Evolutionary conservation across 257 asterid genomes (phyloP).

Genomic region (Penstemon eatonii): DNA sequence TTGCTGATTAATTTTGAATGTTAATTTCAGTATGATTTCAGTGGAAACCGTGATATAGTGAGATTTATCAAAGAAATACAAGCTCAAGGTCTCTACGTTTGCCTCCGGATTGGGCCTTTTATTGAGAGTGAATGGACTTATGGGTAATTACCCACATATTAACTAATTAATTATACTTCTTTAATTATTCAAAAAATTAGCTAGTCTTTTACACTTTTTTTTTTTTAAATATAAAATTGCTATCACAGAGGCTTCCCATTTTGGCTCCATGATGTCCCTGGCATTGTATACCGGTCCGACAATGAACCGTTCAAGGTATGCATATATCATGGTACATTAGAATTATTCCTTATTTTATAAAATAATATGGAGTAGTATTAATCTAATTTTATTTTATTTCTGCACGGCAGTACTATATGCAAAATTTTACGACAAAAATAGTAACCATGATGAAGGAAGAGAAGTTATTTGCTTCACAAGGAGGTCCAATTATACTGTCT

Average conservation of each 20-base stretch:
- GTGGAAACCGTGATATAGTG: constrained; percentile 62
- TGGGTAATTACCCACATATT: constrained; percentile 50
- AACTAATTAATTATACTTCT: too few species aligned
- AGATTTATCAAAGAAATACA: constrained; percentile 65
- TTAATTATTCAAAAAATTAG: too few species aligned
- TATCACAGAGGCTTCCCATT: constrained; percentile 72
- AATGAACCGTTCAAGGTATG: constrained; percentile 79
- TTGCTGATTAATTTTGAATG: background rate
- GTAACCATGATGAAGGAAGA: constrained; percentile 76
- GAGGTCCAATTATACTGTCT: constrained; percentile 84
- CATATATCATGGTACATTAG: background rate
- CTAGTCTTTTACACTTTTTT: background rate
- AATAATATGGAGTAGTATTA: too few species aligned
- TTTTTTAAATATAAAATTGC: background rate
- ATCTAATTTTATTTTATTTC: background rate
- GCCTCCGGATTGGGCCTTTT: constrained; percentile 83
- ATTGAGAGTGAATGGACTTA: constrained; percentile 86
- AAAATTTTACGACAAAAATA: constrained; percentile 65
- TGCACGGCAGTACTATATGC: constrained; percentile 55
- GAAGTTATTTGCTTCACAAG: constrained; percentile 78
- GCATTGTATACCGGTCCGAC: constrained; percentile 61
- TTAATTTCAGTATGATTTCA: constrained; percentile 67
- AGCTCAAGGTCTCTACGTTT: constrained; percentile 76
- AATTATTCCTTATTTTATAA: background rate
- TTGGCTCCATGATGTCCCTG: constrained; percentile 87